Conservation (phyloP, 1,284 basidiomycete genomes). For the Megacollybia platyphylla region DNA sequence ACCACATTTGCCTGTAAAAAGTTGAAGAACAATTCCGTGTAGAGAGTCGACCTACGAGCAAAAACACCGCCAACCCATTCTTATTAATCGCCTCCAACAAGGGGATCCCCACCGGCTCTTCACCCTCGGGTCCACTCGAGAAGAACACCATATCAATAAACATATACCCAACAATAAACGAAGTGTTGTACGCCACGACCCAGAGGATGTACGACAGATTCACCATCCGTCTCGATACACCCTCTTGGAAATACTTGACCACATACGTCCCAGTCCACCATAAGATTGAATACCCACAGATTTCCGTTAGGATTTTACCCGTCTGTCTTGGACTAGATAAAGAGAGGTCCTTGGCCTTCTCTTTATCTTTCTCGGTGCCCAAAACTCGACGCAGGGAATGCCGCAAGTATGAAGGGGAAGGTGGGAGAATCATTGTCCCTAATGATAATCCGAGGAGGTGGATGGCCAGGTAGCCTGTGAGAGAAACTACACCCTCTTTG, state of each 20-base stretch:
- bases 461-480: constrained; percentile 83
- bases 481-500: constrained; percentile 83
- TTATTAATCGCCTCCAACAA: constrained; percentile 75
- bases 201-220: constrained; percentile 87
- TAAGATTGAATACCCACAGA: constrained; percentile 63
- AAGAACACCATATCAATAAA: constrained; percentile 64
- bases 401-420: constrained; percentile 62
- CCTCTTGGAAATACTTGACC: constrained; percentile 20
- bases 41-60: constrained; percentile 47
- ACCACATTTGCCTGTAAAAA: constrained; percentile 58
- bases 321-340: constrained; percentile 32
- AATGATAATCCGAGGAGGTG: constrained; percentile 78
- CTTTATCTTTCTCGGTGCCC: constrained; percentile 6
- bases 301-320: constrained; percentile 62
- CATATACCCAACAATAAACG: constrained; percentile 77
- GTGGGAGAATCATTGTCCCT: constrained; percentile 73
- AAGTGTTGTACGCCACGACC: constrained; percentile 83
- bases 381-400: constrained; percentile 22
- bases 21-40: neutral
- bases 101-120: constrained; percentile 24
- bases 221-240: constrained; percentile 76
- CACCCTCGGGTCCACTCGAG: constrained; percentile 15
- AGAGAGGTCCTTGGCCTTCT: constrained; percentile 8
- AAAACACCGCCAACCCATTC: constrained; percentile 73
- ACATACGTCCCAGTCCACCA: constrained; percentile 64